These are phyloP conservation scores for Mallotus japonicus DNA, from an alignment of 441 rosid genomes.

Conservation along the genomic window DNA sequence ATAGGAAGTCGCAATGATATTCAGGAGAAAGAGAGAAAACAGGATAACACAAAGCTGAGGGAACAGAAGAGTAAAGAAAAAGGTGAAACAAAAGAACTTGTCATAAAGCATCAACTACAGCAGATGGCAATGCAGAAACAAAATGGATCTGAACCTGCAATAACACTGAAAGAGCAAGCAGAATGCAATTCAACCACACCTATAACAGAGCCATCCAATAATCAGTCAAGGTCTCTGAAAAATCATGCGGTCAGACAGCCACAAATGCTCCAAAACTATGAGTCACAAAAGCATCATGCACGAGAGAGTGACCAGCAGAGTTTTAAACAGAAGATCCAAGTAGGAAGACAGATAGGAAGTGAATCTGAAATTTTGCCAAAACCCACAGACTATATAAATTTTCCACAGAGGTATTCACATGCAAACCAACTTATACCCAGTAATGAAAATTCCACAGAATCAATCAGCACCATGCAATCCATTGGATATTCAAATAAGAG, in stretches of 20 bases:
- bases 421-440: constrained; percentile 34
- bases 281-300: constrained; percentile 28
- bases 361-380: constrained; percentile 33
- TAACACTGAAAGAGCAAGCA: constrained; percentile 24
- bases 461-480: constrained; percentile 25
- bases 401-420: constrained; percentile 32
- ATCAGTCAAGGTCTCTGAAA: constrained; percentile 30
- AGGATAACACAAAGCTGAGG: constrained; percentile 30
- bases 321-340: constrained; percentile 40
- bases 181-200: constrained; percentile 24
- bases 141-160: constrained; percentile 31
- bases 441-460: constrained; percentile 34
- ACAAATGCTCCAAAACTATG: constrained; percentile 23
- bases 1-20: constrained; percentile 33
- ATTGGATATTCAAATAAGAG: constrained; percentile 24
- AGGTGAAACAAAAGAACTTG: constrained; percentile 29
- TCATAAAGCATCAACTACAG: constrained; percentile 40
- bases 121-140: constrained; percentile 20
- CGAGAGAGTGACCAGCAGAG: constrained; percentile 33
- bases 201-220: constrained; percentile 33
- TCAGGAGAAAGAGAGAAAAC: constrained; percentile 35
- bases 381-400: constrained; percentile 24
- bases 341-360: constrained; percentile 34
- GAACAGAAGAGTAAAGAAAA: constrained; percentile 38
- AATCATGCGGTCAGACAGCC: constrained; percentile 31